These are phyloP conservation scores for Pistacia integerrima DNA, from an alignment of 345 rosid genomes.

Conservation along the genomic window DNA sequence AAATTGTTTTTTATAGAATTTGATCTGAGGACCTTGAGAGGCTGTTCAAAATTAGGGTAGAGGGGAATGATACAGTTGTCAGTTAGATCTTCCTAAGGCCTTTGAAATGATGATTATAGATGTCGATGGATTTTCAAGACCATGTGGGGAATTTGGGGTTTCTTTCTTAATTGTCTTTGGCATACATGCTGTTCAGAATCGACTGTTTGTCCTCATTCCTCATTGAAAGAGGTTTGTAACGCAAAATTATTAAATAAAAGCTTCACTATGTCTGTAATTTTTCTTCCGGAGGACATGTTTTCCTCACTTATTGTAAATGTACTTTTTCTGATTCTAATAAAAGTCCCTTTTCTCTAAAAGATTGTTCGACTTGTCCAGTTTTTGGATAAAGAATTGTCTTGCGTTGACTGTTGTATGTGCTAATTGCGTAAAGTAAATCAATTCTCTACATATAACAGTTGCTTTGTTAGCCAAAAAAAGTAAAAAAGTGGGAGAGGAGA, in stretches of 20 bases:
- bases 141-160: constrained; percentile 8
- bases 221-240: background rate
- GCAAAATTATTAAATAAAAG: background rate
- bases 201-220: background rate
- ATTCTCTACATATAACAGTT: too few relatives aligned
- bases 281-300: background rate
- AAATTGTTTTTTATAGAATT: constrained; percentile 13
- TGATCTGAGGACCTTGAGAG: constrained; percentile 10
- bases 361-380: background rate
- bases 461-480: too few relatives aligned
- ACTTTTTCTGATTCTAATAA: constrained; percentile 10
- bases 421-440: background rate
- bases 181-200: too few relatives aligned
- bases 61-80: too few relatives aligned
- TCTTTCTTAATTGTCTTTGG: constrained; percentile 1
- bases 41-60: background rate
- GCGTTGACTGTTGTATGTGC: background rate
- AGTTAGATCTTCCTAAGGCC: background rate
- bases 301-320: constrained; percentile 13
- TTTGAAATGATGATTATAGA: constrained; percentile 11
- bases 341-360: background rate
- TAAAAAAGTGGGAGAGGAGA: too few relatives aligned
- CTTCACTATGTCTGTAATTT: background rate
- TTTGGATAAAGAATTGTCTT: background rate
- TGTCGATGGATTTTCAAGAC: background rate